phyloP scores from a whole-genome alignment of 2,329 filamentous ascomycete genomes.

The Fusarium denticulatum region DNA sequence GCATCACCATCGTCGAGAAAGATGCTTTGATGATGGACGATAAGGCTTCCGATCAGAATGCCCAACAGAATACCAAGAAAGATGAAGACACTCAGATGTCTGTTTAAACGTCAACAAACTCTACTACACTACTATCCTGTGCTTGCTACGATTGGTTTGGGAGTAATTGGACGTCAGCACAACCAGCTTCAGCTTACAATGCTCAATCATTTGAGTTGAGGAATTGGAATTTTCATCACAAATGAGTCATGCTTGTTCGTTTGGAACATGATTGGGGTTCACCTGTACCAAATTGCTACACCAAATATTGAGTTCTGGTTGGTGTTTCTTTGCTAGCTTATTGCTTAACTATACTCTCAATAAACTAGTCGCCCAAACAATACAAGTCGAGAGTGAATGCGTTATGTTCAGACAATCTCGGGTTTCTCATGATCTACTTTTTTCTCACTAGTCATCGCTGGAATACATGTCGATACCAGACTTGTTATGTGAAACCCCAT shows the following conservation, averaged over 20 bases:
- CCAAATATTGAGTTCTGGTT: slow-evolving; percentile 7
- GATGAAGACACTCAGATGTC: not conserved
- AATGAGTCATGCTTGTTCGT: not conserved
- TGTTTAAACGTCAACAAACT: not conserved
- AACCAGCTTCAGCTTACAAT: not conserved
- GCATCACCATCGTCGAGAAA: not conserved
- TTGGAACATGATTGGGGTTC: not conserved
- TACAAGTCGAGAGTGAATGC: not conserved
- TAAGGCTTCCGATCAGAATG: not conserved
- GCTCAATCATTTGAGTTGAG: not conserved
- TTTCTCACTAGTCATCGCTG: not conserved
- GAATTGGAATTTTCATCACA: not conserved
- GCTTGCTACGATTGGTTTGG: not conserved
- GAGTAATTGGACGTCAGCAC: not conserved
- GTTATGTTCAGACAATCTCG: fast-evolving
- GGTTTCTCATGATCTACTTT: not conserved
- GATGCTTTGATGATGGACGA: not conserved
- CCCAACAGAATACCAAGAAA: not conserved
- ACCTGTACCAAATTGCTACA: not conserved
- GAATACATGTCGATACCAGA: not conserved
- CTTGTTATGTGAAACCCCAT: too few relatives aligned
- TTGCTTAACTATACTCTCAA: not conserved
- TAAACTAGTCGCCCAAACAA: not conserved
- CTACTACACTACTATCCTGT: not conserved
- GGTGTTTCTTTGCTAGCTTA: not conserved